Evolutionary conservation across 345 rosid genomes (phyloP).

Genomic region (Toxicodendron radicans): DNA sequence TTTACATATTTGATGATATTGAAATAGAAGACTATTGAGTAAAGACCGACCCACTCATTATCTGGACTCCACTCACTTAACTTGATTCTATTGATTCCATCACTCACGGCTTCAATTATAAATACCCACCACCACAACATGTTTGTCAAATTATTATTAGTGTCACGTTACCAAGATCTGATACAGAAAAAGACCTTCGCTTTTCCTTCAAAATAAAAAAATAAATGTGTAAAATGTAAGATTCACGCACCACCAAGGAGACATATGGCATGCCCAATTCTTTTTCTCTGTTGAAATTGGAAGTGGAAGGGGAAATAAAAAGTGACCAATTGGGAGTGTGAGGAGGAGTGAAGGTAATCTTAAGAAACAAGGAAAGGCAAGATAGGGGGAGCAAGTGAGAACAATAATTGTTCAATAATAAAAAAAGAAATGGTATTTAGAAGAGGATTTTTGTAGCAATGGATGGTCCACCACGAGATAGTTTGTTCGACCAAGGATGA

Average conservation of each 20-base stretch:
- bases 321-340: no score
- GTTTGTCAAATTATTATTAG: slow-evolving; percentile 14
- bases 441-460: not conserved
- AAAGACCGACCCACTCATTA: slow-evolving; percentile 20
- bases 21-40: not conserved
- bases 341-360: not conserved
- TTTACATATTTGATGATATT: no score
- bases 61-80: slow-evolving; percentile 31
- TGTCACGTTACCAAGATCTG: slow-evolving; percentile 12
- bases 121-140: not conserved
- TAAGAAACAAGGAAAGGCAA: slow-evolving; percentile 3
- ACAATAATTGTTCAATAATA: not conserved
- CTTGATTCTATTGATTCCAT: not conserved
- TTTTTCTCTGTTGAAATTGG: no score
- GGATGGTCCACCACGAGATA: not conserved
- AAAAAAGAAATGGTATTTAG: not conserved
- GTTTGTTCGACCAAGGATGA: slow-evolving; percentile 4
- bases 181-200: not conserved
- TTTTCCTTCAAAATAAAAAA: no score
- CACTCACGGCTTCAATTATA: slow-evolving; percentile 31
- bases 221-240: not conserved
- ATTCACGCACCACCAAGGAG: not conserved
- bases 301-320: no score
- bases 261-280: not conserved
- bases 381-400: not conserved